Evolutionary conservation across 768 basidiomycete species (phyloP), one percentile per base, ranked within the genome.

Genomic region (Trametes villosa): DNA sequence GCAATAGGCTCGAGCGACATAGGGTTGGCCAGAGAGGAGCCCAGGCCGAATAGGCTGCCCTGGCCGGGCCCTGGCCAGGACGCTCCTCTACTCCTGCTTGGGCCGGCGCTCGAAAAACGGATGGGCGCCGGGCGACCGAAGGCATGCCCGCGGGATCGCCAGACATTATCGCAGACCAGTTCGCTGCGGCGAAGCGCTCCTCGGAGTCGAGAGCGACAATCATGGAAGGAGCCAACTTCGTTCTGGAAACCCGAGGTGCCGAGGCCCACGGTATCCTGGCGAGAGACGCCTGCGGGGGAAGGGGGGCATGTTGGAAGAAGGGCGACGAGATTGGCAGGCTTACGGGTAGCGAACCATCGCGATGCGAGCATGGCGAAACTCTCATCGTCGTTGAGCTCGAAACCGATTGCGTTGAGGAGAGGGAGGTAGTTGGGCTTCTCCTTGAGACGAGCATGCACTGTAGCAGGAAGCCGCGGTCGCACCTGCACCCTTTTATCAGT

Each of bases 401-500:
- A 85, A 56, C 96, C 96, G 68, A 98, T 89, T 11, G 89, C 88
- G 65, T 94, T 93, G 55, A 98, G 83, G 61, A 92, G 86, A 40
- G 94, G 94, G 27, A 98, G 87, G 56, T 84, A 81, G 54, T 92
- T 94, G 3, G 97, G 96, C 75, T 95, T 96, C 78, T 98, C 96
- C 74, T 87, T 92, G 82, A 99, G 61, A 96, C 77, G 24, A 78
- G 76, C 92, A 97, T 95, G 79, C 98, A 99, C 72, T 99, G 96
- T 59, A 99, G 76, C 26, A 99, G 83, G 86, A 99, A 99, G 20
- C 96, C 94, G 34, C 96, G 94, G 73, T 98, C 94, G 72, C 98
- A 99, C 69, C 96, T 94, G 62, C 24, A 34, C 15, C 15, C 29
- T 48, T 31, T 63, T 52, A 61, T 57, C 30, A 42, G 7, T 33